Percentiles rank a stretch among this genome's conserved stretches.
Conservation (phyloP, 768 basidiomycete genomes). For the Postia placenta region DNA sequence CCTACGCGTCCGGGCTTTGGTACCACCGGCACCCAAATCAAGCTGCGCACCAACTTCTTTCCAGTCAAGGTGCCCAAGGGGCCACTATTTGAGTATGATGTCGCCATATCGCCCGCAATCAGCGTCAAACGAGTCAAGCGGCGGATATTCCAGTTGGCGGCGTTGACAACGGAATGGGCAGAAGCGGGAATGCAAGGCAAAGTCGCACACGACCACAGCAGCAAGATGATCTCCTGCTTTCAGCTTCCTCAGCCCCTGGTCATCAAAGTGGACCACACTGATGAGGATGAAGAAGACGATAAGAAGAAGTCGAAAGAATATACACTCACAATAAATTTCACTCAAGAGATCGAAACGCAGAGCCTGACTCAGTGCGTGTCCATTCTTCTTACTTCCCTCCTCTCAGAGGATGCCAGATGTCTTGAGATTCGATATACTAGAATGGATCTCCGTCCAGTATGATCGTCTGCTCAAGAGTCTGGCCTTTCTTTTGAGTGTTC, state of each 20-base stretch:
- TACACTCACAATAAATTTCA: conserved; percentile 37
- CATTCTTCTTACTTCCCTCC: neutral
- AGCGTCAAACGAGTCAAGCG: conserved; percentile 34
- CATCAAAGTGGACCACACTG: conserved; percentile 35
- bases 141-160: conserved; percentile 45
- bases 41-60: conserved; percentile 49
- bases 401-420: conserved; percentile 1
- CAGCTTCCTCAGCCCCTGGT: conserved; percentile 35
- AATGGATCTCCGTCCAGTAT: conserved; percentile 6
- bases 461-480: neutral
- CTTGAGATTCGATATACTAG: conserved; percentile 11
- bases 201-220: conserved; percentile 43
- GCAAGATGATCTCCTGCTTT: conserved; percentile 39
- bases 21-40: conserved; percentile 34
- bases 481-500: neutral
- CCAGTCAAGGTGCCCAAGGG: conserved; percentile 41
- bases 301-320: conserved; percentile 30
- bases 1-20: conserved; percentile 47
- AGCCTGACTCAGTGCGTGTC: conserved; percentile 32
- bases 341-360: conserved; percentile 37
- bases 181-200: conserved; percentile 32
- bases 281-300: conserved; percentile 37
- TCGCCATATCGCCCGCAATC: conserved; percentile 34
- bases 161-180: conserved; percentile 34
- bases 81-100: conserved; percentile 43